Evolutionary conservation across 768 basidiomycete genomes (phyloP), one percentile per base, ranked within the genome.

Genomic region (Tylopilus sp.): DNA sequence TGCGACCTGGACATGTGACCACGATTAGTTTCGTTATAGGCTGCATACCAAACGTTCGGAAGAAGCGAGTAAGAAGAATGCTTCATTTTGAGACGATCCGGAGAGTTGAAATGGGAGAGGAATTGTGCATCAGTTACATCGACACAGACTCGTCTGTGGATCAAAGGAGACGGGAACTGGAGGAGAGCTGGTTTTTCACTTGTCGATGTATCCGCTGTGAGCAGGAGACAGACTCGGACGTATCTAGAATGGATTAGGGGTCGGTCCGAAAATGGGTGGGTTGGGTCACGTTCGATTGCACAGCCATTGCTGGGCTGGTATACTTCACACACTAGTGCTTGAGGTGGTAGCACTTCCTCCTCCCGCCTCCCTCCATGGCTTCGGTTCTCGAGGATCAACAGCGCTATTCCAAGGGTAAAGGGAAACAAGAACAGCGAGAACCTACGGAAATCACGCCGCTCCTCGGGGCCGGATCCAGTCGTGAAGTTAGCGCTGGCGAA

Each of bases 61-160:
- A 80, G 61, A 66, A 59, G 20, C 71, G 78, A 38, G 57, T 65
- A 6, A 75, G 75, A 20, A 73, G 77, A n/a, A 57, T 64, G 0
- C 67, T 82, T 38, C 69, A 73, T 35, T 82, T 83, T 58, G 72
- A 76, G 54, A 73, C 77, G 12, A 69, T 69, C 9, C 63, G 70
- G 9, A 70, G 70, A 41, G 65, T 82, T n/a, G 55, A 58, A 5
- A 65, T 64, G 4, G 81, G 78, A 4, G 79, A 83, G 49, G 81
- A 85, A 40, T 57, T 85, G 41, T 82, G 79, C 56, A 83, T 81
- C 60, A 79, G 75, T 47, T 85, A 83, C 52, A 72, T 80, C 44
- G 76, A 73, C 23, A 66, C 64, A 7, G 57, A 63, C 31, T 51
- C 50, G 11, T 33, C 58, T 0, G 71, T 72, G 39, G 54, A 59